Percentiles rank a stretch among this genome's conserved stretches.
These are phyloP conservation scores for Xanthoconium purpureum DNA, from an alignment of 768 basidiomycete genomes.

Conservation along the genomic window DNA sequence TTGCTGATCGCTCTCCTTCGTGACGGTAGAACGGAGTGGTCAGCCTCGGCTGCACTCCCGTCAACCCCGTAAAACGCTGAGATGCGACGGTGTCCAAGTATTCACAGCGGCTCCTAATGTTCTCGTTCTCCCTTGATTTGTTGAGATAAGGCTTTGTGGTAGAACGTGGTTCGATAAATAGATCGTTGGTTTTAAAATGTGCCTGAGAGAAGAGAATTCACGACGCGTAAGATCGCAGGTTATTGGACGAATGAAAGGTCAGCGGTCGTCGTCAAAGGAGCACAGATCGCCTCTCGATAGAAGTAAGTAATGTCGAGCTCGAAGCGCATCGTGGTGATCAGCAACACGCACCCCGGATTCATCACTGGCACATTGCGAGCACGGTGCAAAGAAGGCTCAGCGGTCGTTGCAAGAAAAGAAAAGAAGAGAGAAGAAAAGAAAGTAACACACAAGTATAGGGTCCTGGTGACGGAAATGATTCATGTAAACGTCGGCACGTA, in stretches of 20 bases:
- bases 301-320: too few species aligned
- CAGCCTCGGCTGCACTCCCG: slow-evolving; percentile 14
- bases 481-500: too few species aligned
- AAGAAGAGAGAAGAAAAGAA: slow-evolving; percentile 9
- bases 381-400: too few species aligned
- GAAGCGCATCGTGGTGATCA: too few species aligned
- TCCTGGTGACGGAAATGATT: too few species aligned
- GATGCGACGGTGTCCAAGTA: not conserved
- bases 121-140: not conserved
- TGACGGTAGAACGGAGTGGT: slow-evolving; percentile 8
- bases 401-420: not conserved
- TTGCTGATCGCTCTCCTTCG: not conserved
- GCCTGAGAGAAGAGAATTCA: too few species aligned
- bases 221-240: too few species aligned
- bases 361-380: too few species aligned
- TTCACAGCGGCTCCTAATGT: not conserved
- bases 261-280: too few species aligned
- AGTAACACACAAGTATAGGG: slow-evolving; percentile 50
- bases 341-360: too few species aligned
- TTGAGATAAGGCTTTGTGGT: not conserved
- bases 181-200: not conserved
- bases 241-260: too few species aligned
- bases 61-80: not conserved
- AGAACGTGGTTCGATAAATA: not conserved
- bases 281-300: too few species aligned